Conservation (phyloP, 495 filamentous ascomycete species). For the Lineolata rhizophorae region DNA sequence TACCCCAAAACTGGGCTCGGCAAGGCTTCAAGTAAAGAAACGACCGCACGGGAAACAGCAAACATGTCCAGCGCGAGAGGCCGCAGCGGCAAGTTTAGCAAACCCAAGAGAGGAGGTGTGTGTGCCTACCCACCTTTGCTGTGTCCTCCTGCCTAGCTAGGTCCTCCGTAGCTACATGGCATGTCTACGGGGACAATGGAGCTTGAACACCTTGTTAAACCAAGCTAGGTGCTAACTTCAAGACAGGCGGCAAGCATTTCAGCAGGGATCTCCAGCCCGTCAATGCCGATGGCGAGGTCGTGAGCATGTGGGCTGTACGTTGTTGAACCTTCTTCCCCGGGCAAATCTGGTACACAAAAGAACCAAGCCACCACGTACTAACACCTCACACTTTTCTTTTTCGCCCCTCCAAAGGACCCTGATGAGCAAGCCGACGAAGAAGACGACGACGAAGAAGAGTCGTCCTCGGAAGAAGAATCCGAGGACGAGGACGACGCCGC, state of each 20-base stretch:
- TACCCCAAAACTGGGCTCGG: no score
- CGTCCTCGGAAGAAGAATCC: conserved; percentile 15
- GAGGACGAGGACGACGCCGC: conserved; percentile 18
- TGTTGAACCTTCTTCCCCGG: conserved; percentile 4
- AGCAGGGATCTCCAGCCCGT: conserved; percentile 70
- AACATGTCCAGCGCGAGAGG: no score
- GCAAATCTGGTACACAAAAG: not conserved
- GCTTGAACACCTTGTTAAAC: no score
- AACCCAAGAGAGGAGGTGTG: conserved; percentile 77
- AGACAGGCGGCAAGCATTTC: conserved; percentile 76
- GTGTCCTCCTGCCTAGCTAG: conserved; percentile 1
- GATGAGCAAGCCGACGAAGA: conserved; percentile 21
- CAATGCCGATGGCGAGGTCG: conserved; percentile 59
- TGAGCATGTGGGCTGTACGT: conserved; percentile 57
- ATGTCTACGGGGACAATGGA: no score
- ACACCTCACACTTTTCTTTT: not conserved
- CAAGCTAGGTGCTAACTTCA: not conserved
- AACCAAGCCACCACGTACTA: conserved; percentile 2
- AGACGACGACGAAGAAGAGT: conserved; percentile 24
- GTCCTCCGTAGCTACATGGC: not conserved
- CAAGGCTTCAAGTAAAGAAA: no score
- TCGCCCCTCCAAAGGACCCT: conserved; percentile 11
- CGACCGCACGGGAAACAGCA: no score
- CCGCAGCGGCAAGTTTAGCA: conserved; percentile 82
- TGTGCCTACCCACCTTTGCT: no score